Conservation (phyloP, 345 rosid species). For the Mangifera indica region DNA sequence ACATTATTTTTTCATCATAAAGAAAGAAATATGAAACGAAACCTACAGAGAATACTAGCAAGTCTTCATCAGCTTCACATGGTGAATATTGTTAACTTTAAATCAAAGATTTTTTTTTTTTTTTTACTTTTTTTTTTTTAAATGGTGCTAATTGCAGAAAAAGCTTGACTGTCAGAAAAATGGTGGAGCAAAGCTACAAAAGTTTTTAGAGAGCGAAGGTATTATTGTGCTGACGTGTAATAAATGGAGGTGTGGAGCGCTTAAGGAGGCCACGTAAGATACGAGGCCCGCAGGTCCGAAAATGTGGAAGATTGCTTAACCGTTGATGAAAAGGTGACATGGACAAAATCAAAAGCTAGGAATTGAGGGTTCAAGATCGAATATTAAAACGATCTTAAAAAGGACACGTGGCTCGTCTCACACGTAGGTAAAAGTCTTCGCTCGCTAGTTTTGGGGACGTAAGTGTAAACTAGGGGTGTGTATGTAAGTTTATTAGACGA, state of each 20-base stretch:
- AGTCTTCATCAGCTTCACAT: constrained; percentile 25
- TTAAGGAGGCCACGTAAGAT: constrained; percentile 16
- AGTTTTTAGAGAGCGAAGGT: constrained; percentile 29
- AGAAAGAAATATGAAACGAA: constrained; percentile 5
- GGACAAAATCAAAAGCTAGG: constrained; percentile 52
- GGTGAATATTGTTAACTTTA: constrained; percentile 5
- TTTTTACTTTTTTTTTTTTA: neutral
- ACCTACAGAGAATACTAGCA: constrained; percentile 36
- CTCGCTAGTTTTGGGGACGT: neutral
- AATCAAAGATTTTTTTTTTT: constrained; percentile 6
- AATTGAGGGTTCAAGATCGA: constrained; percentile 17
- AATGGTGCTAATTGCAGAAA: neutral
- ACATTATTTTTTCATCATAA: neutral
- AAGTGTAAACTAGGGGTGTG: neutral
- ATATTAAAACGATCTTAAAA: constrained; percentile 20
- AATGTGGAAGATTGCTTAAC: constrained; percentile 10
- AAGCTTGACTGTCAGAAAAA: constrained; percentile 18
- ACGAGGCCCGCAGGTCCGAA: constrained; percentile 15
- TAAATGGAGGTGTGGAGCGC: constrained; percentile 30
- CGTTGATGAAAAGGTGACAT: constrained; percentile 25
- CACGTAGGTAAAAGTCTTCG: constrained; percentile 7
- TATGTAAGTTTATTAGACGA: too few species aligned
- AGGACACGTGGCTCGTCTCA: constrained; percentile 29
- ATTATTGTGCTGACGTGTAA: constrained; percentile 43
- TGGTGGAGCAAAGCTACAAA: constrained; percentile 8